These are phyloP conservation scores for Aspergillus asperescens DNA, from an alignment of 495 filamentous ascomycete genomes.

Conservation along the genomic window DNA sequence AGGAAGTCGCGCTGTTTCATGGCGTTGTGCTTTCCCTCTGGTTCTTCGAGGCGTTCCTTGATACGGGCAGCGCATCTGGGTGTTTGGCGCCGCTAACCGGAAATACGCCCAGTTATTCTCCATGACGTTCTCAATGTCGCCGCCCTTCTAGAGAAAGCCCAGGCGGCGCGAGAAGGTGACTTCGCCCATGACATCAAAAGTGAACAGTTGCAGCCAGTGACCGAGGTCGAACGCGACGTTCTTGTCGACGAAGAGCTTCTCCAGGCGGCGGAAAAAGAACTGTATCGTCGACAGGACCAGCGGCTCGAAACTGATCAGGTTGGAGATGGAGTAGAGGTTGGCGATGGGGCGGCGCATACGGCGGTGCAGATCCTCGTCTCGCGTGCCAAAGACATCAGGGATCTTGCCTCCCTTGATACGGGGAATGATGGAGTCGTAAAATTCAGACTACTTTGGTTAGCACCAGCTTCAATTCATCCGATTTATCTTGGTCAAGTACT, in stretches of 20 bases:
- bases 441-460: slow-evolving; percentile 6
- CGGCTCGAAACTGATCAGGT: background rate
- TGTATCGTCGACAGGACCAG: background rate
- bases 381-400: background rate
- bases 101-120: too few relatives aligned
- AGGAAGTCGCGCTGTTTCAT: too few relatives aligned
- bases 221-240: background rate
- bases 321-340: background rate
- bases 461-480: too few relatives aligned
- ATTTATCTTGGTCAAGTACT: too few relatives aligned
- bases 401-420: background rate
- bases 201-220: background rate
- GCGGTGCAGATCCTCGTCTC: background rate
- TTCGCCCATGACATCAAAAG: background rate
- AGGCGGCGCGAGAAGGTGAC: background rate
- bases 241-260: background rate
- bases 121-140: too few relatives aligned
- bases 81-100: too few relatives aligned
- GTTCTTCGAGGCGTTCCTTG: too few relatives aligned
- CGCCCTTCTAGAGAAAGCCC: background rate
- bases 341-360: background rate
- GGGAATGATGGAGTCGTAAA: slow-evolving; percentile 6
- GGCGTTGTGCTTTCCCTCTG: too few relatives aligned
- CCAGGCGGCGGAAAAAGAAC: background rate
- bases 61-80: too few relatives aligned